phyloP scores from a whole-genome alignment of 2,329 filamentous ascomycete genomes.

The Lasiodiplodia citricola region DNA sequence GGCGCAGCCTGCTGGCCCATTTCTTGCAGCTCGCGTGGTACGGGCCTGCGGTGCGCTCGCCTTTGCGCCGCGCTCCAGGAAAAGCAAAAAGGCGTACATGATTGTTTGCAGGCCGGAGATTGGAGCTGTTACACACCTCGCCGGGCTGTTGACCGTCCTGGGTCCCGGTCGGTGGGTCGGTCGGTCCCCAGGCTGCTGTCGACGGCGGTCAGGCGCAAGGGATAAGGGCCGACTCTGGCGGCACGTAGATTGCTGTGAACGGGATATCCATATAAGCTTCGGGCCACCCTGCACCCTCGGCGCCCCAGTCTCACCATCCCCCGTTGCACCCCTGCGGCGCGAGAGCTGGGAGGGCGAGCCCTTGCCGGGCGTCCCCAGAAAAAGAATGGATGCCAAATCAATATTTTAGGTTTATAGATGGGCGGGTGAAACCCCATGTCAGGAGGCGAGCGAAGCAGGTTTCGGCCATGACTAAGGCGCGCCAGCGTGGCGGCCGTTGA shows the following conservation, averaged over 20 bases:
- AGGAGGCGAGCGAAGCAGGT: conserved; percentile 13
- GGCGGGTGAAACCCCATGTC: conserved; percentile 18
- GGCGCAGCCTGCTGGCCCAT: conserved; percentile 4
- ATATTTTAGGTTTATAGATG: conserved; percentile 19
- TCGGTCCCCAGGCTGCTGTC: neutral
- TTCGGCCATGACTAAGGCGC: conserved; percentile 5
- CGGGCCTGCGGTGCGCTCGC: conserved; percentile 16
- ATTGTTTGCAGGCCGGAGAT: conserved; percentile 25
- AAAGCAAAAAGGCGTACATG: conserved; percentile 23
- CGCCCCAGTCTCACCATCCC: conserved; percentile 18
- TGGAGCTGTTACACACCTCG: conserved; percentile 16
- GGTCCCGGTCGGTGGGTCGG: conserved; percentile 22
- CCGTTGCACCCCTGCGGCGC: conserved; percentile 20
- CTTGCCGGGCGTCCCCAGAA: conserved; percentile 7
- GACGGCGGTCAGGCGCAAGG: conserved; percentile 20
- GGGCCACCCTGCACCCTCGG: conserved; percentile 22
- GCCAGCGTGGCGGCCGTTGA: conserved; percentile 25
- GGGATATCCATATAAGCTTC: conserved; percentile 23
- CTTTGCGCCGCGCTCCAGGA: conserved; percentile 14
- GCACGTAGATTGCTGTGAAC: conserved; percentile 23
- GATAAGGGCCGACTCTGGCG: conserved; percentile 24
- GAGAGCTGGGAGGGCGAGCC: conserved; percentile 7
- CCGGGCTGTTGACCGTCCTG: conserved; percentile 15
- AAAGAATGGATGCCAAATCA: conserved; percentile 21
- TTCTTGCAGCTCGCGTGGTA: conserved; percentile 26